phyloP scores from a whole-genome alignment of 2,329 filamentous ascomycete species.

The Diplodia intermedia region DNA sequence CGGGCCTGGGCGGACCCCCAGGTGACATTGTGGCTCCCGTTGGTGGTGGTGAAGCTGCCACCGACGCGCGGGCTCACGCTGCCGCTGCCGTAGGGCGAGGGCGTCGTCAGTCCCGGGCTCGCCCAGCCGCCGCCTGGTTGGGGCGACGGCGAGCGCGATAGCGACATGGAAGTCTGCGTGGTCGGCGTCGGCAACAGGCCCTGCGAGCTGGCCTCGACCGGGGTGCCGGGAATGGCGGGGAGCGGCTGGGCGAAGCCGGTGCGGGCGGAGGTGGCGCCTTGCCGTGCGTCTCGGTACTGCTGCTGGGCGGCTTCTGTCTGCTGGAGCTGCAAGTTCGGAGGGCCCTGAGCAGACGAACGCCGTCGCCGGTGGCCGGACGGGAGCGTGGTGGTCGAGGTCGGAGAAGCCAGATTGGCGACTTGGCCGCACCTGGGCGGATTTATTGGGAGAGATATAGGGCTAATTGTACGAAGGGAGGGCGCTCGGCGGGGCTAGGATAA shows the following conservation, averaged over 20 bases:
- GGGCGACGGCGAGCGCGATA: constrained; percentile 88
- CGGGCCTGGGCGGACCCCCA: constrained; percentile 86
- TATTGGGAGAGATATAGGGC: constrained; percentile 12
- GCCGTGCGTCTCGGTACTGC: constrained; percentile 39
- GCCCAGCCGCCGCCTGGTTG: constrained; percentile 86
- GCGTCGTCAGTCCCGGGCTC: constrained; percentile 77
- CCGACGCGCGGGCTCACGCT: constrained; percentile 68
- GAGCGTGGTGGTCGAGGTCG: constrained; percentile 45
- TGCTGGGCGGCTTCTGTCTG: constrained; percentile 35
- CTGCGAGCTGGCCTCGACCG: constrained; percentile 34
- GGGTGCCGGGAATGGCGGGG: constrained; percentile 49
- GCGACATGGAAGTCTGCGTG: constrained; percentile 66
- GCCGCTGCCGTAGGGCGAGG: constrained; percentile 67
- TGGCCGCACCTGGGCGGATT: constrained; percentile 18
- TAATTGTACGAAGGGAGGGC: constrained; percentile 22
- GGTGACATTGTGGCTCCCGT: constrained; percentile 65
- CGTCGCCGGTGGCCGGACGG: constrained; percentile 49
- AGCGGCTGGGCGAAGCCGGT: constrained; percentile 44
- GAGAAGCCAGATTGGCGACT: constrained; percentile 48
- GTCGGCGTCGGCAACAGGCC: constrained; percentile 32
- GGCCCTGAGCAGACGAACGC: constrained; percentile 47
- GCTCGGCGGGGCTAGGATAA: constrained; percentile 13
- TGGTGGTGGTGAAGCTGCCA: constrained; percentile 52
- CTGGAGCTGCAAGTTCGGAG: constrained; percentile 43
- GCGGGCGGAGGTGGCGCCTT: constrained; percentile 44